Evolutionary conservation across 2,329 filamentous ascomycete species (phyloP).

Genomic region (Aspergillus japonicus): DNA sequence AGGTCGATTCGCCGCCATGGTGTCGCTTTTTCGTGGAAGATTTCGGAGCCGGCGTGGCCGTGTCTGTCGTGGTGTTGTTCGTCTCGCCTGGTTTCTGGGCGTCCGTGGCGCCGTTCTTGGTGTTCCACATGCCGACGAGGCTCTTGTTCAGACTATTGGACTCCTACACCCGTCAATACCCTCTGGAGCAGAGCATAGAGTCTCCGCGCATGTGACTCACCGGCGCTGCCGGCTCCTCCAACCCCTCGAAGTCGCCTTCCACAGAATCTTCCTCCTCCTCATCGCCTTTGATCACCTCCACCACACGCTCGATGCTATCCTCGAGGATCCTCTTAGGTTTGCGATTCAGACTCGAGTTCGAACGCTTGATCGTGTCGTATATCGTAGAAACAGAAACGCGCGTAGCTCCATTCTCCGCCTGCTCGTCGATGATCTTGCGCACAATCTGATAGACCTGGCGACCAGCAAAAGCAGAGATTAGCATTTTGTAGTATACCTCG

Average conservation of each 20-base stretch:
- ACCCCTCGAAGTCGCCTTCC: slow-evolving; percentile 52
- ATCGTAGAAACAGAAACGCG: slow-evolving; percentile 61
- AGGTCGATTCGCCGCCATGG: slow-evolving; percentile 62
- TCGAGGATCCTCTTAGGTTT: slow-evolving; percentile 79
- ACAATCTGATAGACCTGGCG: slow-evolving; percentile 71
- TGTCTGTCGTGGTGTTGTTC: slow-evolving; percentile 18
- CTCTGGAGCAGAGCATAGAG: too few species aligned
- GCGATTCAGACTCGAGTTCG: slow-evolving; percentile 82
- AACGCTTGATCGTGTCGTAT: slow-evolving; percentile 77
- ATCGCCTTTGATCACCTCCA: slow-evolving; percentile 69
- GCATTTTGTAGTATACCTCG: neutral
- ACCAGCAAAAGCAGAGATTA: slow-evolving; percentile 11
- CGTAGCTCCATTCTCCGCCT: slow-evolving; percentile 49
- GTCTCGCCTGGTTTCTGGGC: slow-evolving; percentile 31
- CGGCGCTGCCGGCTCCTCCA: slow-evolving; percentile 38
- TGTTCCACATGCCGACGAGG: slow-evolving; percentile 60
- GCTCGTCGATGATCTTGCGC: slow-evolving; percentile 70
- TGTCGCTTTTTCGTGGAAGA: slow-evolving; percentile 55
- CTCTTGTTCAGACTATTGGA: slow-evolving; percentile 66
- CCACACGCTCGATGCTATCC: slow-evolving; percentile 78
- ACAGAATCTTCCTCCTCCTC: slow-evolving; percentile 54
- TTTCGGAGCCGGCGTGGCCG: slow-evolving; percentile 27
- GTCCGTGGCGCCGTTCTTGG: slow-evolving; percentile 44
- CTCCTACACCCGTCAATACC: slow-evolving; percentile 39
- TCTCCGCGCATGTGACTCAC: slow-evolving; percentile 23